Evolutionary conservation across 805 yeast species (phyloP).

Genomic region (Hanseniaspora occidentalis): DNA sequence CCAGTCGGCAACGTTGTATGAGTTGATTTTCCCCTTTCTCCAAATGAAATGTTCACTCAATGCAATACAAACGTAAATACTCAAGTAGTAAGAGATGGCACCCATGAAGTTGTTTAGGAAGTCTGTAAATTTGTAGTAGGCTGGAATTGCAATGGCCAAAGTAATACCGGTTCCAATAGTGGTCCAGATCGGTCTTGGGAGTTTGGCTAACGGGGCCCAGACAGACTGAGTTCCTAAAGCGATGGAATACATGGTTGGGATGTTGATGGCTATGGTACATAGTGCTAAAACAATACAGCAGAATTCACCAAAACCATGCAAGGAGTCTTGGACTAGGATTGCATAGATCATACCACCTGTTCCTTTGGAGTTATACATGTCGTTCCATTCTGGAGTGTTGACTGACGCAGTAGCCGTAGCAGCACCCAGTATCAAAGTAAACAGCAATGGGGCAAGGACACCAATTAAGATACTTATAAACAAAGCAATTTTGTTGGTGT

Average conservation of each 20-base stretch:
- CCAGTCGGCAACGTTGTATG: constrained; percentile 53
- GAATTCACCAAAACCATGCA: constrained; percentile 84
- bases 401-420: constrained; percentile 67
- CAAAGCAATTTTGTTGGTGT: constrained; percentile 43
- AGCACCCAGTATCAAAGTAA: constrained; percentile 71
- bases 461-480: constrained; percentile 56
- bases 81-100: constrained; percentile 82
- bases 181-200: constrained; percentile 82
- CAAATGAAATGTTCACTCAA: constrained; percentile 73
- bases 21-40: constrained; percentile 43
- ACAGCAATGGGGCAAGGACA: constrained; percentile 51
- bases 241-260: constrained; percentile 87
- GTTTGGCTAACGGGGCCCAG: constrained; percentile 55
- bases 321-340: constrained; percentile 62
- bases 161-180: constrained; percentile 59
- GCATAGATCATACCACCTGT: constrained; percentile 77
- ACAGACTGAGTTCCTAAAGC: constrained; percentile 76
- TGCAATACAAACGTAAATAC: constrained; percentile 65
- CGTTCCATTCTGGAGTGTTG: constrained; percentile 33
- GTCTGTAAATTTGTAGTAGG: constrained; percentile 54
- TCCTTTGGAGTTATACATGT: constrained; percentile 38
- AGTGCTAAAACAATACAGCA: constrained; percentile 72
- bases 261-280: constrained; percentile 80
- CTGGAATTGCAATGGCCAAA: constrained; percentile 82
- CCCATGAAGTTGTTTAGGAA: constrained; percentile 82